phyloP scores from a whole-genome alignment of 345 rosid species.

The Pistacia atlantica region DNA sequence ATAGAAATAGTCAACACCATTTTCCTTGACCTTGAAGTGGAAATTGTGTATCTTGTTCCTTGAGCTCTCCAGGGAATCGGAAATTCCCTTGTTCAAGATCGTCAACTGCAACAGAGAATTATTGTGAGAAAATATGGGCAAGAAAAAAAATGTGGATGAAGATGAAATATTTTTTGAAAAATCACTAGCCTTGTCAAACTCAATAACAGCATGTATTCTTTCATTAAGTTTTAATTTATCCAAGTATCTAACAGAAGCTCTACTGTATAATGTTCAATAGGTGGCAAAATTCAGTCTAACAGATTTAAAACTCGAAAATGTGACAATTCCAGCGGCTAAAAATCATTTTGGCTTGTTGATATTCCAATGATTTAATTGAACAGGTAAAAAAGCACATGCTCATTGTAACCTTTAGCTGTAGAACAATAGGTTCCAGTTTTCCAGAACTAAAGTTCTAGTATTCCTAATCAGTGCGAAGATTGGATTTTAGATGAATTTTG shows the following conservation, averaged over 20 bases:
- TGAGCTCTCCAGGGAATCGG: slow-evolving; percentile 29
- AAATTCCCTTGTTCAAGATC: slow-evolving; percentile 50
- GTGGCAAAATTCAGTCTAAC: not conserved
- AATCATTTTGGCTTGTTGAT: not conserved
- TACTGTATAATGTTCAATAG: not conserved
- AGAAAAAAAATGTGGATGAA: not conserved
- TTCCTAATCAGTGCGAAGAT: not conserved
- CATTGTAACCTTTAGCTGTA: not conserved
- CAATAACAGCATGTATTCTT: not conserved
- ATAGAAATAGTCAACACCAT: slow-evolving; percentile 69
- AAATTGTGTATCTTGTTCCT: slow-evolving; percentile 66
- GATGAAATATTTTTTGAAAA: not conserved
- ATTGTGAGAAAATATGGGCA: not conserved
- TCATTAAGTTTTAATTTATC: not conserved
- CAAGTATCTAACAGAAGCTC: not conserved
- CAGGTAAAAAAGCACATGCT: not conserved
- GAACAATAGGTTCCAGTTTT: not conserved
- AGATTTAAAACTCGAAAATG: not conserved
- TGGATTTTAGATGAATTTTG: not conserved
- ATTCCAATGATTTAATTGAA: not conserved
- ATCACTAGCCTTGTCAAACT: not conserved
- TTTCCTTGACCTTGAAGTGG: slow-evolving; percentile 82
- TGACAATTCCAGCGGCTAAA: not conserved
- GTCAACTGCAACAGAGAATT: slow-evolving; percentile 54
- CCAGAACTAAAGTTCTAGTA: not conserved